Percentiles rank a stretch among this genome's conserved stretches.
phyloP scores from a whole-genome alignment of 2,329 filamentous ascomycete genomes.

The Neopestalotiopsis sp. region DNA sequence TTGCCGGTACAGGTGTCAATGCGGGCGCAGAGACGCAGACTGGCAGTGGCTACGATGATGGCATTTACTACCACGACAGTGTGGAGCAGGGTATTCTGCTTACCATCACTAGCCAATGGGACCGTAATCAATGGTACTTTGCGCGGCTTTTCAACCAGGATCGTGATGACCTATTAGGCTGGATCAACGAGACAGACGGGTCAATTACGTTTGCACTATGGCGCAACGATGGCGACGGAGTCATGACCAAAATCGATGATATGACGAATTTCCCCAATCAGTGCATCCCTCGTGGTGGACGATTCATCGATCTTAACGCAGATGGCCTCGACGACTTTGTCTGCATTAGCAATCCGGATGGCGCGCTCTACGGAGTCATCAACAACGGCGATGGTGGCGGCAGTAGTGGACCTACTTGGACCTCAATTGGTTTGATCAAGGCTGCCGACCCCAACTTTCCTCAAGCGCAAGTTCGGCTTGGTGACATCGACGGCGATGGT shows the following conservation, averaged over 20 bases:
- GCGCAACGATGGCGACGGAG: conserved; percentile 17
- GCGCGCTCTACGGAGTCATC: conserved; percentile 20
- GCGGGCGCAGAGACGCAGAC: conserved; percentile 31
- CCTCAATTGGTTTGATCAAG: conserved; percentile 26
- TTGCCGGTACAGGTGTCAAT: conserved; percentile 24
- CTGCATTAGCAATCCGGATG: conserved; percentile 30
- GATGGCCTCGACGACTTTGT: conserved; percentile 35
- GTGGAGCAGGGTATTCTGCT: conserved; percentile 23
- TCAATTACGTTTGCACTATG: conserved; percentile 20
- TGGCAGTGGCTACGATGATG: conserved; percentile 35
- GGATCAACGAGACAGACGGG: conserved; percentile 34
- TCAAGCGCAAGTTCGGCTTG: conserved; percentile 30
- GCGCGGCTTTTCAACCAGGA: conserved; percentile 23
- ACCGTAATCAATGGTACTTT: conserved; percentile 29
- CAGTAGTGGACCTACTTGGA: conserved; percentile 26
- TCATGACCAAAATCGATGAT: conserved; percentile 23
- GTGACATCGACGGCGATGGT: conserved; percentile 39
- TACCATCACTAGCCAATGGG: conserved; percentile 18
- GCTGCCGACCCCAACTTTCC: conserved; percentile 15
- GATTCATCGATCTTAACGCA: neutral
- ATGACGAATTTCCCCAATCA: conserved; percentile 11
- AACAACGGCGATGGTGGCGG: conserved; percentile 27
- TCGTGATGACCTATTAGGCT: conserved; percentile 29
- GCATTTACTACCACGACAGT: conserved; percentile 32
- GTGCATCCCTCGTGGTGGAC: conserved; percentile 19